Evolutionary conservation across 257 asterid genomes (phyloP).

Genomic region (Leptodermis oblonga): DNA sequence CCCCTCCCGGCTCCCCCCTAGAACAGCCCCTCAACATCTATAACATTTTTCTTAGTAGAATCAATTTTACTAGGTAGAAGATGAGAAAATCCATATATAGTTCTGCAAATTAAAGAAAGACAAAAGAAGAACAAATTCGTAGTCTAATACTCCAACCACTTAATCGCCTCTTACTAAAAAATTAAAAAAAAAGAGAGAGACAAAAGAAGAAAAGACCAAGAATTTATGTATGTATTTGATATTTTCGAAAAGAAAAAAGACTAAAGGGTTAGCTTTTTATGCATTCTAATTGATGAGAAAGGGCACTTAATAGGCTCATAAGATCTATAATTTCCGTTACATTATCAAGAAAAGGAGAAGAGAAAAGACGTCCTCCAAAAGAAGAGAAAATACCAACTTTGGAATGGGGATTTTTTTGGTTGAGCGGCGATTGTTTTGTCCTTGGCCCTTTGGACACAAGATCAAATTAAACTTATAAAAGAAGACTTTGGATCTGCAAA

Average conservation of each 20-base stretch:
- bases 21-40: too few relatives aligned
- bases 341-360: background rate
- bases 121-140: background rate
- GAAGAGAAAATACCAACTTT: background rate
- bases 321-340: background rate
- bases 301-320: background rate
- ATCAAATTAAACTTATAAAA: background rate
- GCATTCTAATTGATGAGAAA: background rate
- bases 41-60: too few relatives aligned
- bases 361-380: too few relatives aligned
- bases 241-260: background rate
- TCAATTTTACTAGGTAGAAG: background rate
- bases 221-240: background rate
- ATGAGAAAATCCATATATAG: background rate
- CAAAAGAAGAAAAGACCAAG: background rate
- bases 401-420: conserved; percentile 6
- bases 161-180: too few relatives aligned
- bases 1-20: too few relatives aligned
- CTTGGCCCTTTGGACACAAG: conserved; percentile 10
- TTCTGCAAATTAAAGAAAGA: background rate
- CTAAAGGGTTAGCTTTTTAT: background rate
- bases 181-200: background rate
- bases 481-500: conserved; percentile 16
- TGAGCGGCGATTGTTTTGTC: background rate
- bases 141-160: too few relatives aligned